Conservation (phyloP, 306 rosid genomes). For the peach (Prunus persica) region Prunus_persica_NCBIv2 NC_034011.1:22354501-22355000, state of each 20-base stretch:
- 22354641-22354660: constrained; percentile 46
- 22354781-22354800: constrained; percentile 10
- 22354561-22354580: constrained; percentile 52
- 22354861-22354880: background rate
- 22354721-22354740: constrained; percentile 57
- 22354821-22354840: background rate
- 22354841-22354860: background rate
- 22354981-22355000: background rate
- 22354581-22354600: constrained; percentile 45
- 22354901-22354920: background rate
- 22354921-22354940: background rate
- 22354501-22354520: constrained; percentile 31
- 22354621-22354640: constrained; percentile 37
- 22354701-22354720: constrained; percentile 50
- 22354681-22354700: constrained; percentile 52
- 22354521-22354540: constrained; percentile 40
- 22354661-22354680: constrained; percentile 29
- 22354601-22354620: constrained; percentile 36
- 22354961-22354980: background rate
- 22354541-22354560: constrained; percentile 63
- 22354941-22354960: background rate
- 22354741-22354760: constrained; percentile 69
- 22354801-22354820: background rate
- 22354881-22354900: background rate
- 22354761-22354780: constrained; percentile 23